Evolutionary conservation across 2,329 filamentous ascomycete species (phyloP), one percentile per base, ranked within the genome.

Genomic region (Aaosphaeria pasadenensis): DNA sequence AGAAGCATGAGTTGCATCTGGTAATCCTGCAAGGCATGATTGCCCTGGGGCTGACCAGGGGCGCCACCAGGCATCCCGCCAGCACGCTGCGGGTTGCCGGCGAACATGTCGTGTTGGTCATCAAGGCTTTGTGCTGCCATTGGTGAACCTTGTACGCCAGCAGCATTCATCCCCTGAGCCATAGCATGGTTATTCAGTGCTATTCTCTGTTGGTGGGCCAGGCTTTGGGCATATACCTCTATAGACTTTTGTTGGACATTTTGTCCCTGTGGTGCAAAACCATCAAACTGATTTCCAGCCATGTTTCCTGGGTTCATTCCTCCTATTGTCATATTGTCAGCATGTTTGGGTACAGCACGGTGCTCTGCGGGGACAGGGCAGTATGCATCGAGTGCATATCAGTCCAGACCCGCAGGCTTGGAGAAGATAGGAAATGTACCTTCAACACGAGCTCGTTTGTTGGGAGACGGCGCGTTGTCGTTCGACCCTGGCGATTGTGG

Each of bases 391-490:
- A 24, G 17, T 24, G 17, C 17, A 24, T 24, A 24, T 24, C 17
- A 24, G 17, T 24, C 17, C 17, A 24, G 17, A 24, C 17, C 17
- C 17, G 17, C 17, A 24, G 17, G 17, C 17, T 24, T 24, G 17
- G 33, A 9, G 33, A 28, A 9, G 17, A 17, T 7, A 11, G 9
- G 11, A 24, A 40, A 24, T 17, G 79, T 79, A 63, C 86, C 85
- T 55, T 91, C 89, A 51, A 96, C 81, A 48, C 91, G 88, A 49
- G 86, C 89, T 63, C 91, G 83, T 76, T 97, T 97, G 54, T 88
- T 92, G 2, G 92, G 92, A 31, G 92, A 97, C 4, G 91, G 90
- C 29, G 89, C 91, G 63, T 94, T 94, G 45, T 96, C 91, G 46
- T 85, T 86, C 35, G 87, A 86, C 44, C 85, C 84, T 6, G 92